These are phyloP conservation scores for Carex littledalei DNA, from an alignment of 176 grass and related monocot species.

Conservation along the genomic window DNA sequence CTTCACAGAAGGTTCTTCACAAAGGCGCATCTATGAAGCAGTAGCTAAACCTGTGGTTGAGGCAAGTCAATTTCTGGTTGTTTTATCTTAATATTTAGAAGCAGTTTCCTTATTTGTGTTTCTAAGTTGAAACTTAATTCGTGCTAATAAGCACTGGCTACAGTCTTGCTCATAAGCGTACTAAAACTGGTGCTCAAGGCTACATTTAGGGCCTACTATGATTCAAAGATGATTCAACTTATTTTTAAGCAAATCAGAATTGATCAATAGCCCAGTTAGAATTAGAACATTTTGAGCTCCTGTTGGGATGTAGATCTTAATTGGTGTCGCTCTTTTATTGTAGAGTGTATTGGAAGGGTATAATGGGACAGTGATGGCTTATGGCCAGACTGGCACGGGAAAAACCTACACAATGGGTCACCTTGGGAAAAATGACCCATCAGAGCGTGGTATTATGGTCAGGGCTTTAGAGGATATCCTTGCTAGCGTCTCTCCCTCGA, in stretches of 20 bases:
- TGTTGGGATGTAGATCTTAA: not conserved
- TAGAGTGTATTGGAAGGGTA: conserved; percentile 98
- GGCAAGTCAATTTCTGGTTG: conserved; percentile 37
- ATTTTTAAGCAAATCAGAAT: not conserved
- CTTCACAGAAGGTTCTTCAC: conserved; percentile 68
- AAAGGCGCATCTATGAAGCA: conserved; percentile 77
- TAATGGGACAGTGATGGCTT: conserved; percentile 99
- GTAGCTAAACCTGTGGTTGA: conserved; percentile 92
- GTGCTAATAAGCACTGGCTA: not conserved
- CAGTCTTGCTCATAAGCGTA: not conserved
- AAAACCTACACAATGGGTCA: conserved; percentile 94
- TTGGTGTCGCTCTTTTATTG: conserved; percentile 34
- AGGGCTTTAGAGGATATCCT: conserved; percentile 85
- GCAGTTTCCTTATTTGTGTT: not conserved
- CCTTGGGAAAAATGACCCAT: conserved; percentile 83
- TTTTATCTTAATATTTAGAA: not conserved
- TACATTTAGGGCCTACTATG: not conserved
- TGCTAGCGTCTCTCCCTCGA: conserved; percentile 40
- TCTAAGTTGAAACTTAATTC: not conserved
- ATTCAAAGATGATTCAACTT: not conserved
- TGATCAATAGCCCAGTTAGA: not conserved
- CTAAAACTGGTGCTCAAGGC: not conserved
- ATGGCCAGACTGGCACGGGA: conserved; percentile 97
- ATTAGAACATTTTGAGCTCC: conserved; percentile 10
- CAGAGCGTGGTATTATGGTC: conserved; percentile 90